phyloP scores from a whole-genome alignment of 164 flowering plant genomes.

The Malania oleifera region DNA sequence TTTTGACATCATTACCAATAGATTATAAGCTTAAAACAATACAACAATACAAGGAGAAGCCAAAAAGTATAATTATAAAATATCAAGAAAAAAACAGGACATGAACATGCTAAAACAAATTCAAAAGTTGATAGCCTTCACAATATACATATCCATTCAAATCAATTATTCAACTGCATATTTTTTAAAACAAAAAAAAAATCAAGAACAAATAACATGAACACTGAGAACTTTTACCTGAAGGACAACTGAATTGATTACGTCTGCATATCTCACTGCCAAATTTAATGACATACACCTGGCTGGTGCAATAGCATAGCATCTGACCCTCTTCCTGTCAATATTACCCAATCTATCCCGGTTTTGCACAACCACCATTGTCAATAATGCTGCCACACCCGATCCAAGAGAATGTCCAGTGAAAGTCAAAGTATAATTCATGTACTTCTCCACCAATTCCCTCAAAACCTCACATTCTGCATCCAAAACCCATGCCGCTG shows the following conservation, averaged over 20 bases:
- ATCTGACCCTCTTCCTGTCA: constrained; percentile 47
- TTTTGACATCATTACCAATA: no score
- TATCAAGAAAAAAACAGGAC: not conserved
- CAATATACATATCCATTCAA: not conserved
- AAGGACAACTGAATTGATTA: constrained; percentile 65
- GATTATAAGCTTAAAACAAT: not conserved
- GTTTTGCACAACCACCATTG: constrained; percentile 51
- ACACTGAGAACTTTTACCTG: constrained; percentile 42
- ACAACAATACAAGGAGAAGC: not conserved
- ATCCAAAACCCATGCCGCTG: constrained; percentile 3
- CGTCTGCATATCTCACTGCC: constrained; percentile 78
- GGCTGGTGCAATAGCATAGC: constrained; percentile 73
- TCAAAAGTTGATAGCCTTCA: not conserved
- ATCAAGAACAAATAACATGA: not conserved
- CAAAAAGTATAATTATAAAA: not conserved
- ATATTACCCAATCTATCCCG: constrained; percentile 42
- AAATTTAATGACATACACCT: constrained; percentile 72
- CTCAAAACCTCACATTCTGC: constrained; percentile 6
- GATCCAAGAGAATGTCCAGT: constrained; percentile 16
- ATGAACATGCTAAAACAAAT: not conserved
- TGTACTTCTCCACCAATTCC: constrained; percentile 4
- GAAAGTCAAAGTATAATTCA: constrained; percentile 2
- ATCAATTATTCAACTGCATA: not conserved
- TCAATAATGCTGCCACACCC: constrained; percentile 65
- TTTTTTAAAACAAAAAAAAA: not conserved